phyloP scores from a whole-genome alignment of 2,329 filamentous ascomycete species.

The Chaetomiaceae sp. region DNA sequence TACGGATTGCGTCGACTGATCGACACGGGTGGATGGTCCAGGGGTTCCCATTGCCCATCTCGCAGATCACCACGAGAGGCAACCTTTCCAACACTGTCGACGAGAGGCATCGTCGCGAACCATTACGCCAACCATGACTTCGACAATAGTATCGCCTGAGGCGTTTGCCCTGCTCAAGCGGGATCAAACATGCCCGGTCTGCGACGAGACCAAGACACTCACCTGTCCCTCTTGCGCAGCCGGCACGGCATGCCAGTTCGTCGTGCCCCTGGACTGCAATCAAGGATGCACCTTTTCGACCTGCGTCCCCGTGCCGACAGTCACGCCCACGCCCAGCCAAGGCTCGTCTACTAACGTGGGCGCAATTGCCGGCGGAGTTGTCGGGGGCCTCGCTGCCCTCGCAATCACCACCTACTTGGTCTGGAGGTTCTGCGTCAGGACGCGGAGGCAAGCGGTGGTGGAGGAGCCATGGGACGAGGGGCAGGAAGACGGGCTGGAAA shows the following conservation, averaged over 20 bases:
- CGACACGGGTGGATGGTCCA: constrained; percentile 18
- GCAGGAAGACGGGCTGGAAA: constrained; percentile 45
- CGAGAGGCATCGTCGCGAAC: background rate
- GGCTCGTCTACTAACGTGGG: constrained; percentile 60
- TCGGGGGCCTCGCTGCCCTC: constrained; percentile 76
- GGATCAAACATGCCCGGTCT: constrained; percentile 40
- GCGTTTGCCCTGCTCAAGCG: constrained; percentile 17
- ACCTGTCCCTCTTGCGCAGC: constrained; percentile 44
- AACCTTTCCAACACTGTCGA: constrained; percentile 1
- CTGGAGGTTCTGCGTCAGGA: constrained; percentile 85
- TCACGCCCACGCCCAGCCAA: background rate
- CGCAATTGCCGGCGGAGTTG: constrained; percentile 85
- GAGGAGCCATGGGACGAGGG: constrained; percentile 55
- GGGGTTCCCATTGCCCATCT: constrained; percentile 7
- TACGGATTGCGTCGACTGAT: constrained; percentile 19
- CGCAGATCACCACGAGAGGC: constrained; percentile 12
- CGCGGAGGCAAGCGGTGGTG: constrained; percentile 59
- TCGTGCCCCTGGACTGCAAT: constrained; percentile 42
- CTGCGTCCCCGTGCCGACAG: constrained; percentile 35
- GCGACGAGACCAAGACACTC: constrained; percentile 34
- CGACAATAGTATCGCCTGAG: background rate
- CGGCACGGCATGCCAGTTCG: constrained; percentile 41
- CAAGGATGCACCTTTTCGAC: constrained; percentile 46
- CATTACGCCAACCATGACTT: constrained; percentile 14
- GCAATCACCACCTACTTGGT: constrained; percentile 73